Evolutionary conservation across 352 stramenopile genomes (phyloP), one percentile per base, ranked within the genome.

Genomic region (Phytopythium delawarense): DNA sequence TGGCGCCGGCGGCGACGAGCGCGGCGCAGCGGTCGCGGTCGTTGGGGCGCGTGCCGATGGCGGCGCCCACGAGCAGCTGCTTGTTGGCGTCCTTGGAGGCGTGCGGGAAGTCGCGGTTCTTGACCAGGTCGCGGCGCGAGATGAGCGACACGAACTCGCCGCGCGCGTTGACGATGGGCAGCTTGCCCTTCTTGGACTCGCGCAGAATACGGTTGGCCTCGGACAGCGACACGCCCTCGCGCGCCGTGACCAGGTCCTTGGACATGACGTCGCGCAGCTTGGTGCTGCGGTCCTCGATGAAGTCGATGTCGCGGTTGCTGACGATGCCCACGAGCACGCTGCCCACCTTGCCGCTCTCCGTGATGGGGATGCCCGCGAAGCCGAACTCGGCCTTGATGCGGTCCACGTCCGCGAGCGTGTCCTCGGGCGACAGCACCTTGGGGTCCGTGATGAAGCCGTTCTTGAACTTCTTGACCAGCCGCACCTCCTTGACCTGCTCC

Each of bases 371-470:
- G 35, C 97, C 97, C 7, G 96, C 98, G 72, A 99, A 99, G 61
- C 97, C 97, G 59, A 97, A 96, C 70, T 97, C 86, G 57, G 69
- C 70, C 76, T 99, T 99, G 65, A 99, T 97, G 49, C 75, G 70
- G 69, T 98, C 86, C 12, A 99, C 96, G 71, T 99, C 96, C 12
- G 78, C 89, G 21, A 99, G 83, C 20, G 97, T 99, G 76, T 98
- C 72, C 50, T 98, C 84, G 1, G 97, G 97, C 50, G 89, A 98
- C 21, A 99, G 81, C 66, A 90, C 98, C 69, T 99, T 95, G 46
- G 97, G 97, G 80, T 99, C 96, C 32, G 95, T 98, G 78, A 99
- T 99, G 83, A 99, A 99, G 44, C 98, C 98, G 77, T 99, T 99
- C 84, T 99, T 99, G 82, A 98, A 99, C 66, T 98, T 97, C 84